Conservation (phyloP, 2,329 filamentous ascomycete species). For the Metarhizium guizhouense region DNA sequence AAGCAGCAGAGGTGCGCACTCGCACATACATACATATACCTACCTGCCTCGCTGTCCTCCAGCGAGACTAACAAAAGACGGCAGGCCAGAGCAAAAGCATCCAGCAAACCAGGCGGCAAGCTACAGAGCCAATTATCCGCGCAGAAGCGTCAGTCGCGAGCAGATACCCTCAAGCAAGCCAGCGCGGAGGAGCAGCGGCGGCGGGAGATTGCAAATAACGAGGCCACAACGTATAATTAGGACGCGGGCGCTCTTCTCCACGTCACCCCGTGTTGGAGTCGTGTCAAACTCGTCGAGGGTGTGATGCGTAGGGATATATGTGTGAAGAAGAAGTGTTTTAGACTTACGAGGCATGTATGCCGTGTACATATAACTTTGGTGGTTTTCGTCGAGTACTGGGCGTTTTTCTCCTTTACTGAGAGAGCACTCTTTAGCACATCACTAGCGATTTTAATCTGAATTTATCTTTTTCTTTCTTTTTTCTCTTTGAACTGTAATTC, state of each 20-base stretch:
- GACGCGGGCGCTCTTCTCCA: background rate
- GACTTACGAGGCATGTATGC: too few relatives aligned
- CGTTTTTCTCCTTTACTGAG: background rate
- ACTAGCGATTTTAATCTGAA: background rate
- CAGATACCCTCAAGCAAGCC: slow-evolving; percentile 56
- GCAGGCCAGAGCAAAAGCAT: slow-evolving; percentile 58
- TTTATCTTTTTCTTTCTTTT: background rate
- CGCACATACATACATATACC: too few relatives aligned
- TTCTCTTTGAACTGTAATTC: background rate
- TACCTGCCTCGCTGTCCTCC: too few relatives aligned
- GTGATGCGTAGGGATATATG: background rate
- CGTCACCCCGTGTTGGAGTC: background rate
- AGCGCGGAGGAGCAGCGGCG: slow-evolving; percentile 57
- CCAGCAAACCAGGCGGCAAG: slow-evolving; percentile 49
- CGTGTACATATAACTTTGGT: background rate
- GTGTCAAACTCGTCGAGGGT: too few relatives aligned
- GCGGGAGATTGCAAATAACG: slow-evolving; percentile 57
- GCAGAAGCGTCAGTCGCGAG: slow-evolving; percentile 66
- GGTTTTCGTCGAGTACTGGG: background rate
- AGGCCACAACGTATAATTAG: slow-evolving; percentile 26
- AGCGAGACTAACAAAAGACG: background rate
- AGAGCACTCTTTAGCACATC: background rate
- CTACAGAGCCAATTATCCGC: slow-evolving; percentile 61
- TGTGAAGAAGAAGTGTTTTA: too few relatives aligned
- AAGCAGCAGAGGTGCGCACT: slow-evolving; percentile 68